Conservation (phyloP, 2,329 filamentous ascomycete genomes). For the Emericellopsis atlantica region DNA sequence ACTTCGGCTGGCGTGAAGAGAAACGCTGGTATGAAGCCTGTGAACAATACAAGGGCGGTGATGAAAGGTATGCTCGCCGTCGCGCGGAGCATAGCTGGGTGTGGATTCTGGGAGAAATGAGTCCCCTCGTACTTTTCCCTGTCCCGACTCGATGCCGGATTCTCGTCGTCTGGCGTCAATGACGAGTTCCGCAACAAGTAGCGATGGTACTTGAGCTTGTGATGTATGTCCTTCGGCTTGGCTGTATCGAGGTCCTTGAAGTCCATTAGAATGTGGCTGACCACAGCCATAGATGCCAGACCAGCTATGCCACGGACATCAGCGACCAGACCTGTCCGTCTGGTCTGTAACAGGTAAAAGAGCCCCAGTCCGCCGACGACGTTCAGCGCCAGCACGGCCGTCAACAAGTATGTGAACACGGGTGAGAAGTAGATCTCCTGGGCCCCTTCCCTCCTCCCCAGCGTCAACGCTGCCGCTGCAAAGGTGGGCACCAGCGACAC, state of each 20-base stretch:
- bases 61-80: constrained; percentile 49
- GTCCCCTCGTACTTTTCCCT: constrained; percentile 33
- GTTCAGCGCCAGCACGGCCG: constrained; percentile 40
- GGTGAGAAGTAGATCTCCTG: constrained; percentile 46
- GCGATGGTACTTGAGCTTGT: constrained; percentile 50
- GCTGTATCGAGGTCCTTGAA: constrained; percentile 61
- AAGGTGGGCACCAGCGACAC: constrained; percentile 58
- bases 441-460: constrained; percentile 28
- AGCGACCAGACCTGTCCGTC: constrained; percentile 52
- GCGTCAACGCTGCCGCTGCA: constrained; percentile 44
- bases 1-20: constrained; percentile 44
- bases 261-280: constrained; percentile 60
- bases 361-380: constrained; percentile 44
- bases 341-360: constrained; percentile 45
- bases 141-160: constrained; percentile 25
- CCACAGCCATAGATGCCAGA: constrained; percentile 63
- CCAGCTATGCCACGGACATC: constrained; percentile 65
- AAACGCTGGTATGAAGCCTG: constrained; percentile 44
- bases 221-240: constrained; percentile 53
- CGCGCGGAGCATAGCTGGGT: constrained; percentile 55
- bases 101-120: constrained; percentile 45
- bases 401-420: constrained; percentile 50
- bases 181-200: constrained; percentile 62
- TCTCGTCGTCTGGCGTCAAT: constrained; percentile 49
- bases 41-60: constrained; percentile 40